Evolutionary conservation across 495 filamentous ascomycete genomes (phyloP), one percentile per base, ranked within the genome.

Genomic region (Trichodelitschia bisporula): DNA sequence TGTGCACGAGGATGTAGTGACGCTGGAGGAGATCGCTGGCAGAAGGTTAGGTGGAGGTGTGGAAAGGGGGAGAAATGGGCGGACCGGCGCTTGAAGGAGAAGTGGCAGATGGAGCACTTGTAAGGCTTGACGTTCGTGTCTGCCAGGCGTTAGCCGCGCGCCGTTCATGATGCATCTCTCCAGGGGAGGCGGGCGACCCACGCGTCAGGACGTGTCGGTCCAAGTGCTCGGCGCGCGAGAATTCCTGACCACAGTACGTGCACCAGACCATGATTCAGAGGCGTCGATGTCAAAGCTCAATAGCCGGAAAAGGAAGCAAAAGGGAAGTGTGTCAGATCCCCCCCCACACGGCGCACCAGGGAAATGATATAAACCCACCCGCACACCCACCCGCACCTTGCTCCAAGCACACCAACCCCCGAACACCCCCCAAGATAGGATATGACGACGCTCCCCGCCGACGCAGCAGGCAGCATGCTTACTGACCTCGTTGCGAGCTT

Each of bases 211-310:
- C 26, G 15, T 34, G 32, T 3, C 32, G 32, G 8, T 34, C 32
- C 15, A 34, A 15, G 15, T 34, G 32, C 24, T 34, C 32, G 15
- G 23, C 32, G 9, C 32, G 15, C 2, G 32, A 15, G 26, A 34
- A 34, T 24, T 26, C 23, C 28, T 34, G 32, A 31, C 32, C 32
- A 18, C 32, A 34, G 26, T 34, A 34, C 20, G 32, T 34, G 25
- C 32, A 34, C 17, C 28, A 34, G 17, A 34, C 32, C 32, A 34
- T 34, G 21, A n/a, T n/a, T n/a, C n/a, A n/a, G n/a, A n/a, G n/a
- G n/a, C n/a, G n/a, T n/a, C n/a, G n/a, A n/a, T n/a, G n/a, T n/a
- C n/a, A n/a, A n/a, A n/a, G n/a, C n/a, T n/a, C n/a, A n/a, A n/a
- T n/a, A n/a, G n/a, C n/a, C n/a, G n/a, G n/a, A n/a, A n/a, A n/a